Evolutionary conservation across 2,329 filamentous ascomycete species (phyloP), one percentile per base, ranked within the genome.

Genomic region (Neopestalotiopsis rosae): DNA sequence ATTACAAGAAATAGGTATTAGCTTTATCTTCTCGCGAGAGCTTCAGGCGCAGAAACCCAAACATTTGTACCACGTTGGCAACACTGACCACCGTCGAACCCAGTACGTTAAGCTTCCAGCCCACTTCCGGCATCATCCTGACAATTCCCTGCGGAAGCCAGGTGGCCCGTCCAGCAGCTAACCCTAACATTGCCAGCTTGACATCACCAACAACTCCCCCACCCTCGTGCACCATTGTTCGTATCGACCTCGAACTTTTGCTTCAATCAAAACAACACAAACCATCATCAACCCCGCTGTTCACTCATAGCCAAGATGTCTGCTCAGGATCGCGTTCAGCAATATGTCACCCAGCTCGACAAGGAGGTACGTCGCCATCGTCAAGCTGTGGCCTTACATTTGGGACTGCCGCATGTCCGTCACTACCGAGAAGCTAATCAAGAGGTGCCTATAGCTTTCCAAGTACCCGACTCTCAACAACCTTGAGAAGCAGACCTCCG

Each of bases 381-480:
- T 14, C 62, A 34, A 17, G 24, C 28, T 20, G 45, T 67, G 57
- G 17, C 45, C 57, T n/a, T 24, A 7, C 57, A 10, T 30, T n/a
- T 24, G 20, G 20, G 14, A 9, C 17, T 67, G 68, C 70, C 69
- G 67, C 71, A 72, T 73, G 70, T 66, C 57, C 30, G 61, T 34
- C 49, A 49, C 34, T 38, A 7, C 32, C 61, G 6, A 52, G 34
- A 38, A 9, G 67, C 72, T 73, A 57, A 76, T 72, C 63, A 67
- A 68, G 61, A 69, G 62, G 69, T 10, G 61, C 65, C 61, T 69
- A 75, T 81, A 96, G 93, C 90, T 96, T 74, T 93, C 92, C 81
- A 95, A 95, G 83, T 96, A 96, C 85, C 92, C 92, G 76, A 83
- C 88, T 77, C 89, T 96, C 80, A 92, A 91, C 88, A 94, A 95